A percentile compares a stretch with the other conserved stretches of the same genome.
phyloP scores from a whole-genome alignment of 257 asterid species.

The Plectranthus barbatus region DNA sequence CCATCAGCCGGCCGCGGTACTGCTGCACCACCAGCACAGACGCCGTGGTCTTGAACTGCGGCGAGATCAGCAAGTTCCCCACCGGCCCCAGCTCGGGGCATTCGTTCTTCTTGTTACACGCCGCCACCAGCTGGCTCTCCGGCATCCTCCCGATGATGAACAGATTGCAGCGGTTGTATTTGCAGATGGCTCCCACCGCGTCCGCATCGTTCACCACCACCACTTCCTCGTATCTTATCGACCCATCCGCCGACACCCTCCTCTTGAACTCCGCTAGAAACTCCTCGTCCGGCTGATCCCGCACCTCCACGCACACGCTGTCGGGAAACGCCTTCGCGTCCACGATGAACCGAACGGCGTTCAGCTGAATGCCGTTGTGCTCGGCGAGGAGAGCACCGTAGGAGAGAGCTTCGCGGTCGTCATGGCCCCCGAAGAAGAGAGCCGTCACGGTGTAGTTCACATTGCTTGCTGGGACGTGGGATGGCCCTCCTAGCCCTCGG shows the following conservation, averaged over 20 bases:
- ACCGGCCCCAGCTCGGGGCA: constrained; percentile 66
- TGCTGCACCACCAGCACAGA: constrained; percentile 68
- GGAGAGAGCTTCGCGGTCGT: constrained; percentile 61
- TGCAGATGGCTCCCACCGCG: constrained; percentile 22
- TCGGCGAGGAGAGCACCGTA: constrained; percentile 65
- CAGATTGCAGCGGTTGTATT: constrained; percentile 36
- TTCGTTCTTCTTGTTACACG: constrained; percentile 28
- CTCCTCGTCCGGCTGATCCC: constrained; percentile 30
- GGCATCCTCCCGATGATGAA: constrained; percentile 52
- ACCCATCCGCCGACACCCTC: constrained; percentile 22
- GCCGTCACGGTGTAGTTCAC: constrained; percentile 37
- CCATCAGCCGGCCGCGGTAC: constrained; percentile 33
- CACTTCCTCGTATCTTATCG: constrained; percentile 42
- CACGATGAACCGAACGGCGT: constrained; percentile 28
- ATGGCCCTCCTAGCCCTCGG: constrained; percentile 60
- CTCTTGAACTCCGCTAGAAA: constrained; percentile 28
- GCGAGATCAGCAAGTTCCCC: constrained; percentile 44
- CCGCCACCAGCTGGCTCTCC: constrained; percentile 39
- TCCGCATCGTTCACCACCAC: constrained; percentile 21
- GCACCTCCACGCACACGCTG: constrained; percentile 18
- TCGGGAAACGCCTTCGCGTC: constrained; percentile 23
- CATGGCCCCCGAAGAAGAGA: constrained; percentile 57
- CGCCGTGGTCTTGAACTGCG: constrained; percentile 36
- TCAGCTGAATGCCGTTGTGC: constrained; percentile 47
- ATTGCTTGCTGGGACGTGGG: constrained; percentile 53